Evolutionary conservation across 1,139 yeast species (phyloP), one percentile per base, ranked within the genome.

Genomic region (Chernovozyma aurita): DNA sequence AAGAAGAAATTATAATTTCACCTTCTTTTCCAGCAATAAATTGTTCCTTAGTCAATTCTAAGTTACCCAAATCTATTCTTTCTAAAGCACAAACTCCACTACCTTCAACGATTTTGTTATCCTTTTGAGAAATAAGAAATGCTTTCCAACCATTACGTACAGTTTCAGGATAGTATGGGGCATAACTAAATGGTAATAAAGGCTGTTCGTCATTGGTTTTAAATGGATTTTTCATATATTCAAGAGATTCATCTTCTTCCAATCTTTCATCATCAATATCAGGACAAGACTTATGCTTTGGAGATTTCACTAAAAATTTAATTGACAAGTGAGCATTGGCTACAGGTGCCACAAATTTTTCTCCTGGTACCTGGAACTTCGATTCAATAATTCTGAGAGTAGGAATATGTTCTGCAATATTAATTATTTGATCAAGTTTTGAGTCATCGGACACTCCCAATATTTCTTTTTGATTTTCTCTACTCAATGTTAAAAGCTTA

Each of bases 281-380:
- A 2, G 82, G 78, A 46, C 70, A 61, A 15, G 81, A 76, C 53
- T 80, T 81, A 37, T 79, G 82, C 37, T 60, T 63, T 14, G 88
- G 79, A 2, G 95, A 85, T 50, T 82, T 80, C 28, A 86, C 78
- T 33, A 86, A 62, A 43, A 85, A 83, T 57, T 87, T 87, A 29
- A 94, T 49, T 21, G 80, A 78, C 43, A 94, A 65, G 55, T 86
- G 90, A 9, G 87, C 79, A 41, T 74, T 76, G 2, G 97, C 77
- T 32, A 65, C 59, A 25, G 97, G 95, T 3, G 95, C 76, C 11
- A 92, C 84, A 25, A 70, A 66, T 20, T 65, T 59, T 63, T 90
- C 97, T 27, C 97, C 98, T 3, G 96, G 95, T 30, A 90, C 96
- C 44, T 77, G 74, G 61, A 90, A 87, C 40, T 75, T 78, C 32